These are phyloP conservation scores for Xylaria sp. DNA, from an alignment of 2,329 filamentous ascomycete species.

Conservation along the genomic window DNA sequence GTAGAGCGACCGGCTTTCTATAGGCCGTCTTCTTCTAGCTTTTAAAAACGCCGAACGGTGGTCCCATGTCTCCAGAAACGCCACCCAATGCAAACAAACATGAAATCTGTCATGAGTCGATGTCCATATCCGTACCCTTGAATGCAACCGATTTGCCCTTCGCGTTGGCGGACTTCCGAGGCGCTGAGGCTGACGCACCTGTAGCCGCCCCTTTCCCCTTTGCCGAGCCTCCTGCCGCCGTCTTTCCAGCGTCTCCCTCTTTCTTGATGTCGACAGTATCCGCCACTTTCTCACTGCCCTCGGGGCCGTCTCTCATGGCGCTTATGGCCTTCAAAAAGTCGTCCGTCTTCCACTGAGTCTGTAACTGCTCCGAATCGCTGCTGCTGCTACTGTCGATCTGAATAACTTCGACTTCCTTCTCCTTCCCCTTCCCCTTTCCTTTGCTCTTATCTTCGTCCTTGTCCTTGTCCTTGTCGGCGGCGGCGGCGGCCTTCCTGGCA, in stretches of 20 bases:
- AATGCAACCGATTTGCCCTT: constrained; percentile 48
- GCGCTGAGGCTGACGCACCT: constrained; percentile 18
- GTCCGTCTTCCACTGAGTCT: constrained; percentile 46
- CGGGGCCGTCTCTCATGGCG: constrained; percentile 43
- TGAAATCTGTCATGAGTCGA: constrained; percentile 22
- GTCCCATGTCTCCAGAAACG: constrained; percentile 35
- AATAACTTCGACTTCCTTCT: constrained; percentile 34
- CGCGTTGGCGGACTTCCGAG: constrained; percentile 35
- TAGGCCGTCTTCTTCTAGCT: background rate
- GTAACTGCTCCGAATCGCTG: constrained; percentile 39
- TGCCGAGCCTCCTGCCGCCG: constrained; percentile 34
- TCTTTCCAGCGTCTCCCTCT: constrained; percentile 37
- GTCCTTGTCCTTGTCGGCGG: constrained; percentile 28
- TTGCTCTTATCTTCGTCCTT: constrained; percentile 42
- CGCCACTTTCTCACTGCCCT: constrained; percentile 39
- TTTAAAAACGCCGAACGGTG: constrained; percentile 29
- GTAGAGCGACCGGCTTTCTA: background rate
- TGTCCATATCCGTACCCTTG: constrained; percentile 37
- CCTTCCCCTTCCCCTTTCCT: constrained; percentile 42
- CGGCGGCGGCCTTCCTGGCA: constrained; percentile 19
- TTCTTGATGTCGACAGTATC: constrained; percentile 42
- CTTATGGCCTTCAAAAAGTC: constrained; percentile 49
- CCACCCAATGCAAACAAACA: constrained; percentile 41
- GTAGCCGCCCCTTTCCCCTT: constrained; percentile 42
- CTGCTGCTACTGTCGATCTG: constrained; percentile 34